Base-by-base conservation (phyloP, 805 yeast species). In the Candida tibetensis region DNA sequence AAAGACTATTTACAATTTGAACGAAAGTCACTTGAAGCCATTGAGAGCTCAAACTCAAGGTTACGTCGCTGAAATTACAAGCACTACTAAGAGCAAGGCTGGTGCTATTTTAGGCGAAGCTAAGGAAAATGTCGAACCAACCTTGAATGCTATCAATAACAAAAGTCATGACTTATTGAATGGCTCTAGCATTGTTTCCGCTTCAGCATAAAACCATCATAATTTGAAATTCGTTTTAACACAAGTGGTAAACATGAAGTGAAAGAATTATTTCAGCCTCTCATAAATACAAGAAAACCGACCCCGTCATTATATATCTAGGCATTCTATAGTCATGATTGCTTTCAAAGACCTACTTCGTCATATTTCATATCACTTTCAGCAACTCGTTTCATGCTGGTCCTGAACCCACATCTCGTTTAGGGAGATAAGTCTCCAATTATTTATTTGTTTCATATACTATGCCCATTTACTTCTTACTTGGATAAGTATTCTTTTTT, bases 21-120 rank as follows among this genome's bases (percentile, higher is more conserved):
- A 66, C 46, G 52, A 59, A 26, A 60, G 57, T 30, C 66, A 57
- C 52, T 54, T 69, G 34, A 62, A 60, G 46, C 73, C 73, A 21
- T 58, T 66, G 48, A 62, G 60, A 47, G 48, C 53, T 31, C 64
- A 65, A 47, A 66, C 73, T 28, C 63, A 62, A 41, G 65, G 50
- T 37, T 65, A 64, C 46, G 71, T 65, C 27, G 42, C 45, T 40
- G 70, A 64, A 25, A 59, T 63, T 29, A 58, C 69, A 19, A 46
- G 53, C 29, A 58, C 52, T 39, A 56, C 71, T 37, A 65, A 59
- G 48, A 50, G 41, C 30, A 65, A 56, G 49, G 69, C 68, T 26
- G 69, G 61, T 42, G 41, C 53, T 12, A 39, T 55, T 6, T 44
- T 59, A 17, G 37, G 52, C 17, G 61, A 54, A 5, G 57, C 60